Evolutionary conservation across 305 asterid species (phyloP), one percentile per base, ranked within the genome.

Genomic region (Coffea humblotiana): DNA sequence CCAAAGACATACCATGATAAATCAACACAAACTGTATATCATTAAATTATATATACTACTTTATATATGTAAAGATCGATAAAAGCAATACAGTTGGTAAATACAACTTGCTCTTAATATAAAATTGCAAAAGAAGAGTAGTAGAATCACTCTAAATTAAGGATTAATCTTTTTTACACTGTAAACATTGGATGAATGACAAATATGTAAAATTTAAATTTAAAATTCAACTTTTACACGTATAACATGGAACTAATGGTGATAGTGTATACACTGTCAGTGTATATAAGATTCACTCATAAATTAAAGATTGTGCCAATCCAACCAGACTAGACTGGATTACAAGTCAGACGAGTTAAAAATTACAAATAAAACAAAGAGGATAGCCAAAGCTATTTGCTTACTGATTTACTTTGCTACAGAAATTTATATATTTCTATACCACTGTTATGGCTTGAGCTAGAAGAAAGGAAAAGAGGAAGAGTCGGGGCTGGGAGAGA

Each of bases 371-470:
- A 35, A 72, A 82, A 78, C 76, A 52, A 4, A 29, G 32, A 29
- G 32, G 32, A 29, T 29, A 29, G 32, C 32, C 32, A 29, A 29
- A 29, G 32, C 32, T 63, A 58, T 70, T 82, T 51, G 52, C 72
- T 64, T 77, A 23, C 60, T 40, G 52, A 19, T 37, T 77, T 66
- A 75, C 74, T 51, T 79, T 25, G 78, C 83, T 79, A 83, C 75
- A 71, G 32, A 56, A 60, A 74, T 37, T 37, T 8, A 69, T 52
- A 52, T 77, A 37, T 37, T 37, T 2, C 5, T 37, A 37, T n/a
- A n/a, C n/a, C n/a, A n/a, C n/a, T n/a, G n/a, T n/a, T n/a, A n/a
- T n/a, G n/a, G n/a, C n/a, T n/a, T n/a, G n/a, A n/a, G n/a, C n/a
- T n/a, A n/a, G n/a, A n/a, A n/a, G n/a, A n/a, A n/a, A n/a, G n/a